Conservation (phyloP, 495 filamentous ascomycete species). For the Daldinia caldariorum region DNA sequence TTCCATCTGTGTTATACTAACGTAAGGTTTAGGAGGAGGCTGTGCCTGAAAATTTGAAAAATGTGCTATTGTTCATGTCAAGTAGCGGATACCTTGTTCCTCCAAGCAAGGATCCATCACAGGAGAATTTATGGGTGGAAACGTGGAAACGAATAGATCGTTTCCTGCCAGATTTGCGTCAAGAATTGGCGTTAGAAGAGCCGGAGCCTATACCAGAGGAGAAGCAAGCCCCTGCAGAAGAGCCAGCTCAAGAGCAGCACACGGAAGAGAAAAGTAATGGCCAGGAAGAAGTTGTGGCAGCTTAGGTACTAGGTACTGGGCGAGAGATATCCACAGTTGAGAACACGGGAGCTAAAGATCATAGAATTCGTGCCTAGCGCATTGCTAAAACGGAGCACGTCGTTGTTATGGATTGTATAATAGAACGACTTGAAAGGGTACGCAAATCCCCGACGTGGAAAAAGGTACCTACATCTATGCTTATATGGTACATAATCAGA, state of each 20-base stretch:
- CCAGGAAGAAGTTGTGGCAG: conserved; percentile 17
- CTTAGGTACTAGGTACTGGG: background rate
- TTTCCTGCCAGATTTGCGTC: conserved; percentile 81
- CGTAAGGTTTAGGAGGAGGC: conserved; percentile 79
- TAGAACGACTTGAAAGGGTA: conserved; percentile 33
- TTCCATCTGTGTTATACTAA: conserved; percentile 27
- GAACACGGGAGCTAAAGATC: conserved; percentile 5
- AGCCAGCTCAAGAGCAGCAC: conserved; percentile 11
- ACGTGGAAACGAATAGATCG: conserved; percentile 91
- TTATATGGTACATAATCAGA: background rate
- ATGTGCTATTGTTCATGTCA: conserved; percentile 95
- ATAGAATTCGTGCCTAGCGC: conserved; percentile 8
- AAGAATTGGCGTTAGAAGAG: conserved; percentile 60
- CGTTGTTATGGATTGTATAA: conserved; percentile 40
- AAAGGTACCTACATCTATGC: conserved; percentile 11
- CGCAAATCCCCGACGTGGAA: conserved; percentile 3
- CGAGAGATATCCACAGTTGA: conserved; percentile 12
- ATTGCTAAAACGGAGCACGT: conserved; percentile 9
- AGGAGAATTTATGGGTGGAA: conserved; percentile 74
- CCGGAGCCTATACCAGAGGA: conserved; percentile 37
- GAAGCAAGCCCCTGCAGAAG: conserved; percentile 21
- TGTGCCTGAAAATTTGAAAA: conserved; percentile 94
- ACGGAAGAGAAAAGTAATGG: conserved; percentile 15
- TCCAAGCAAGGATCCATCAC: conserved; percentile 67
- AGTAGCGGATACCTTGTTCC: conserved; percentile 85